Base-by-base conservation (phyloP, 1,284 basidiomycete species). In the Apiotrichum mycotoxinovorans region DNA sequence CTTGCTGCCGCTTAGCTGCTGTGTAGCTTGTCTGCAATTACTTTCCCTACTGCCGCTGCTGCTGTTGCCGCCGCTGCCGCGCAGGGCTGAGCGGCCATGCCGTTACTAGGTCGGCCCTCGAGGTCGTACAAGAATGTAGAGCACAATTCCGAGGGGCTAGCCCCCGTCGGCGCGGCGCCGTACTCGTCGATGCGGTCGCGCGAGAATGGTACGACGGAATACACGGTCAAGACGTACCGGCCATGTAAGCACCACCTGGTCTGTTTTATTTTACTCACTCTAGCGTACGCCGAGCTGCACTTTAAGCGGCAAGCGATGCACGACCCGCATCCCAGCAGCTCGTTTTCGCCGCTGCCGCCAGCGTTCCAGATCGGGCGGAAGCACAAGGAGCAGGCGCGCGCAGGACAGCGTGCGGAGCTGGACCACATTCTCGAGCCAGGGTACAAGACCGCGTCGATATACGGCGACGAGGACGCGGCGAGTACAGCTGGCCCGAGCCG, bases 341-440 rank as follows among this genome's bases (percentile, higher is more conserved):
- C 70, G 12, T 72, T 71, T 44, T 67, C 71, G 5, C 69, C 70
- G 12, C 58, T 72, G 7, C 71, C 71, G 11, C 67, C 66, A 8
- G 67, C 69, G 1, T 71, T 73, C 62, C 65, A 73, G 35, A 49
- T 69, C n/a, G 58, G 64, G 9, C 60, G 64, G 37, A 66, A 65
- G 26, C 63, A 65, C 52, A 72, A 73, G 61, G 69, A 72, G 45
- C 57, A 66, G 26, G 66, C 66, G 4, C 48, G 58, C 4, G 68
- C 66, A 1, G 70, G 70, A 4, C 74, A 73, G 51, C 56, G 65
- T 23, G 72, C 72, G 22, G 74, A 76, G 49, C 48, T 73, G 17
- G 70, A 76, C 42, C 72, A 73, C 43, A 67, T 76, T n/a, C 65
- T 76, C 20, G 63, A 71, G 30, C 74, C 74, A 2, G 72, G 59